Base-by-base conservation (phyloP, 805 yeast genomes). In the Kluyveromyces lactis region DNA sequence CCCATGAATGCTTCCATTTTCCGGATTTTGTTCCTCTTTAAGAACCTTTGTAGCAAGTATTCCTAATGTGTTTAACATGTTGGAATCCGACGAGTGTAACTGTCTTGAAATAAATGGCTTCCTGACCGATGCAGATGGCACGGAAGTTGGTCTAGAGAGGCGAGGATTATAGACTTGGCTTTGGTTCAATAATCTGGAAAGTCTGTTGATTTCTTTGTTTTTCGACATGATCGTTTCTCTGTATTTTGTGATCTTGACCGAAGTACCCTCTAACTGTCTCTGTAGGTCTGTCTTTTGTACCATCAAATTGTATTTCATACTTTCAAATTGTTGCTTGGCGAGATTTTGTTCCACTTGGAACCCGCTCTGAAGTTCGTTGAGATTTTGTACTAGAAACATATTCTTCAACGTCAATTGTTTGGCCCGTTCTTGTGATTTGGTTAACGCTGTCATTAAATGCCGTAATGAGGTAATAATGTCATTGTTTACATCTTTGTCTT, bases 1-100 rank as follows among this genome's bases (percentile, higher is more conserved):
- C 9, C 11, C 21, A 4, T 26, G 26, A 3, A n/a, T 10, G 41
- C 11, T 44, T 49, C 18, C 43, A 38, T 28, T 36, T 43, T n/a
- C 30, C 3, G 37, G 29, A 3, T n/a, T 13, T 16, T 37, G 36
- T 41, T 63, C 66, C 40, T 66, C 70, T 32, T 64, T 63, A 24
- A 73, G 51, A 0, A 71, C 77, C 46, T 74, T 79, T 31, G 74
- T 66, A 3, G 81, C 81, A 39, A 75, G 57, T 42, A 72, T 54
- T 11, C 79, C 81, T 34, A 75, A 56, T 0, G 79, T 72, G 32
- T 68, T 70, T 34, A 75, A 45, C 62, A 69, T 68, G 30, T 52
- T 49, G 6, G 53, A 39, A 15, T 47, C 44, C 39, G 30, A 18
- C 2, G 30, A 33, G 18, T 24, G 33, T 13, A 17, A 6, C 13